phyloP scores from a whole-genome alignment of 192 early-diverging fungal species.

The Gamsiella multidivaricata region DNA sequence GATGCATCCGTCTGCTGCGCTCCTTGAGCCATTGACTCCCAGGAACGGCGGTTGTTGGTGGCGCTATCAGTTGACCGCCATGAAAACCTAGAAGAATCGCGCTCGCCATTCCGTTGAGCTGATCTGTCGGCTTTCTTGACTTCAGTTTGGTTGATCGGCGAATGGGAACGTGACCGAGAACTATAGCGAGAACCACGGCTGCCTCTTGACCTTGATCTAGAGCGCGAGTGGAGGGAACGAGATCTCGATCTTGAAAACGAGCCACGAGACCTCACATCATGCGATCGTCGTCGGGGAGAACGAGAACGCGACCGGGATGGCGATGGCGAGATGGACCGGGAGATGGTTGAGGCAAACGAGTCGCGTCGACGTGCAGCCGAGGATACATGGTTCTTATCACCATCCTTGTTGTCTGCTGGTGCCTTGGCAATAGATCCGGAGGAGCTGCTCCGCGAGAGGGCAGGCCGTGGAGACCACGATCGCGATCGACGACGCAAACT shows the following conservation, averaged over 20 bases:
- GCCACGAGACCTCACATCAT: background rate
- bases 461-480: slow-evolving; percentile 30
- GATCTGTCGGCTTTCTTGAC: background rate
- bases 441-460: slow-evolving; percentile 1
- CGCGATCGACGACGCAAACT: slow-evolving; percentile 34
- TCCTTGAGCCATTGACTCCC: slow-evolving; percentile 21
- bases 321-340: slow-evolving; percentile 20
- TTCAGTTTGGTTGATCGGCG: background rate
- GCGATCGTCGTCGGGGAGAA: background rate
- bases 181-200: slow-evolving; percentile 20
- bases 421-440: background rate
- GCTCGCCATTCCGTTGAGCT: background rate
- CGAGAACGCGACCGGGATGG: slow-evolving; percentile 16
- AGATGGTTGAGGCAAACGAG: slow-evolving; percentile 25
- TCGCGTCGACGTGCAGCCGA: slow-evolving; percentile 8
- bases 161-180: slow-evolving; percentile 12
- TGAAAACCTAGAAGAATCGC: slow-evolving; percentile 20
- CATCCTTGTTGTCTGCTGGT: background rate
- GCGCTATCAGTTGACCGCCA: slow-evolving; percentile 17
- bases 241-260: slow-evolving; percentile 17
- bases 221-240: slow-evolving; percentile 4
- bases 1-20: background rate
- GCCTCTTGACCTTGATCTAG: slow-evolving; percentile 31
- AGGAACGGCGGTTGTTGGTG: slow-evolving; percentile 16
- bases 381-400: background rate